A percentile compares a stretch with the other conserved stretches of the same genome.
These are phyloP conservation scores for Thelonectria rubi DNA, from an alignment of 2,329 filamentous ascomycete species.

Conservation along the genomic window DNA sequence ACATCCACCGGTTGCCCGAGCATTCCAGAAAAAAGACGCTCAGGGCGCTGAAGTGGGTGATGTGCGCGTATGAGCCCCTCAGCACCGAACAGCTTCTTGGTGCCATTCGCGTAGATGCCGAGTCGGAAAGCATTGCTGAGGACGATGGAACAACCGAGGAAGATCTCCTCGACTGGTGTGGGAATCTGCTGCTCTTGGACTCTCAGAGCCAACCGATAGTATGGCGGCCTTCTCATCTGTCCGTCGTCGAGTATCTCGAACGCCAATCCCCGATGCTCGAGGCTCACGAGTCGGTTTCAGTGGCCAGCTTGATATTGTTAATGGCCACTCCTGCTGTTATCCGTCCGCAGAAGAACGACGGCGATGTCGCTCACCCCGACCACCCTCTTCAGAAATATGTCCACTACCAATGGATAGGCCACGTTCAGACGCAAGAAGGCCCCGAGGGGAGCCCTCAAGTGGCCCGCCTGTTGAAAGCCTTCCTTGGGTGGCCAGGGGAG, in stretches of 20 bases:
- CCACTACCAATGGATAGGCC: too few relatives aligned
- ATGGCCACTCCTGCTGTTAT: too few relatives aligned
- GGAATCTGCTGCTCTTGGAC: background rate
- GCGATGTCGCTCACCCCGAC: too few relatives aligned
- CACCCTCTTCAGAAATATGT: too few relatives aligned
- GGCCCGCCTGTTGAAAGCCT: too few relatives aligned
- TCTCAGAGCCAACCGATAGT: background rate
- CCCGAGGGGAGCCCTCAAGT: too few relatives aligned
- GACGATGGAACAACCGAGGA: background rate
- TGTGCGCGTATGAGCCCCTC: background rate
- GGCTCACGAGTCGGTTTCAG: too few relatives aligned
- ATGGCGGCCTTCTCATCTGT: background rate
- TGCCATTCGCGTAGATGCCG: background rate
- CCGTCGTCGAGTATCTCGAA: background rate
- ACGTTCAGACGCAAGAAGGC: too few relatives aligned
- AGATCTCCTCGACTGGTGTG: background rate
- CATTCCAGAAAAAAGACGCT: background rate
- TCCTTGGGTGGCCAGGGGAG: too few relatives aligned
- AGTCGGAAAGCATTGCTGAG: background rate
- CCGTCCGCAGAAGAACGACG: too few relatives aligned
- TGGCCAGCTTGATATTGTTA: background rate
- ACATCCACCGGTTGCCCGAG: background rate
- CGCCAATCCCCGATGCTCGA: background rate
- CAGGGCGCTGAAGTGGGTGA: background rate
- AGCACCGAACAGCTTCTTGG: background rate